Conservation (phyloP, 495 filamentous ascomycete genomes). For the Echria macrotheca region DNA sequence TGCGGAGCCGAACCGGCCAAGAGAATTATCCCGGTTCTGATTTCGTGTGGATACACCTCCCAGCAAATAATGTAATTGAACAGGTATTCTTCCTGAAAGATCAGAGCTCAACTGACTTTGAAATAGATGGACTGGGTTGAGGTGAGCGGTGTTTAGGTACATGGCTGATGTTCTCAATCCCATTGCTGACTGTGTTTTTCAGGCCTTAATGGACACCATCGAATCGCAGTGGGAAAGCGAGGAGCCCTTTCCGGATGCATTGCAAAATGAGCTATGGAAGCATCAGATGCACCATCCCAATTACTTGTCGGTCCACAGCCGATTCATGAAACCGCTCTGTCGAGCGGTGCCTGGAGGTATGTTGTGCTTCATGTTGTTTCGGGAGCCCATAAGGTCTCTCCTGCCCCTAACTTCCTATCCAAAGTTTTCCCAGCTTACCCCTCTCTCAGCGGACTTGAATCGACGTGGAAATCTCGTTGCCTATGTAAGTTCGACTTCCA, state of each 20-base stretch:
- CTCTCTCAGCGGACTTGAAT: not conserved
- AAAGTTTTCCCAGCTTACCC: not conserved
- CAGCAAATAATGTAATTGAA: not conserved
- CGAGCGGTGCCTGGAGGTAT: not conserved
- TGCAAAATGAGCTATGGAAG: not conserved
- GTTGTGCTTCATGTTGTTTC: too few relatives aligned
- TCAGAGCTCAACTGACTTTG: not conserved
- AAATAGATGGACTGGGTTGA: not conserved
- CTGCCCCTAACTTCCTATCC: not conserved
- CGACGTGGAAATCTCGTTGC: not conserved
- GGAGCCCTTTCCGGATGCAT: not conserved
- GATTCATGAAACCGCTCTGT: not conserved
- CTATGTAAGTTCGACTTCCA: not conserved
- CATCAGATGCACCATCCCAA: not conserved
- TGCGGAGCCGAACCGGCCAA: not conserved
- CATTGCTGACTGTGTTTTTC: too few relatives aligned
- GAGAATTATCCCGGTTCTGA: not conserved
- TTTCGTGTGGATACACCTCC: not conserved
- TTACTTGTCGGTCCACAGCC: not conserved
- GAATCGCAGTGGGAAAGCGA: not conserved
- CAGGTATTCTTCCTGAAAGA: not conserved
- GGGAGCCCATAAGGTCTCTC: too few relatives aligned
- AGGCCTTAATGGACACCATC: not conserved
- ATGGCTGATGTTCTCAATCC: too few relatives aligned
- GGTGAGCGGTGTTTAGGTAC: too few relatives aligned